A percentile compares a stretch with the other conserved stretches of the same genome.
phyloP scores from a whole-genome alignment of 345 rosid genomes.

The Boechera divaricarpa region DNA sequence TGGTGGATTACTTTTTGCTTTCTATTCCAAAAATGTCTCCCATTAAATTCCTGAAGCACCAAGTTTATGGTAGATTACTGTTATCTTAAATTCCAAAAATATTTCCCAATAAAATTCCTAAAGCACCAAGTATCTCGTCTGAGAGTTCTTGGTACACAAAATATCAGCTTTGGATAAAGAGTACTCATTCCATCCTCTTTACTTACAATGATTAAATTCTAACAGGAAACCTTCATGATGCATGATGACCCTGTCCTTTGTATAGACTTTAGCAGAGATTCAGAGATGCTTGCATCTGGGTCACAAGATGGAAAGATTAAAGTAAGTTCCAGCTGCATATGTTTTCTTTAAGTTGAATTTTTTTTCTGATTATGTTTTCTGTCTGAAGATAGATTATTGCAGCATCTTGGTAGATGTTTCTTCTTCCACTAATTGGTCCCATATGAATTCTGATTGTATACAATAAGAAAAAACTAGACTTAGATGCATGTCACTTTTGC shows the following conservation, averaged over 20 bases:
- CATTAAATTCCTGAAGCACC: constrained; percentile 10
- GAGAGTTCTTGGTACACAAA: constrained; percentile 17
- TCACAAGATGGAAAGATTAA: constrained; percentile 97
- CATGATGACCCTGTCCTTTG: constrained; percentile 97
- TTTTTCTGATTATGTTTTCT: constrained; percentile 9
- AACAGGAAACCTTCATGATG: constrained; percentile 99
- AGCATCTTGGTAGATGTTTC: constrained; percentile 15
- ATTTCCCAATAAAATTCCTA: background rate
- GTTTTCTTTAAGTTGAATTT: background rate
- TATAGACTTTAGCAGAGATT: constrained; percentile 97
- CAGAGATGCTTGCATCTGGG: constrained; percentile 96
- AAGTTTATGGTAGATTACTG: constrained; percentile 1
- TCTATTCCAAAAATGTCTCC: background rate
- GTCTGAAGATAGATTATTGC: constrained; percentile 11
- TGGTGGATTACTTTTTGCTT: constrained; percentile 10
- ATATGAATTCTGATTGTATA: background rate
- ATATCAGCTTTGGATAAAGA: constrained; percentile 1
- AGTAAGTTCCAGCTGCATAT: constrained; percentile 52
- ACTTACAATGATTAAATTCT: constrained; percentile 35
- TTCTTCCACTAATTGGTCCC: constrained; percentile 20
- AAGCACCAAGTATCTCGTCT: constrained; percentile 14
- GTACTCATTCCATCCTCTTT: constrained; percentile 33
- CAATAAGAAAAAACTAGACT: constrained; percentile 16
- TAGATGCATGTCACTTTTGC: constrained; percentile 36
- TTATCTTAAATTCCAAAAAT: background rate